Evolutionary conservation across 257 asterid genomes (phyloP), one percentile per base, ranked within the genome.

Genomic region (Solanum bulbocastanum): DNA sequence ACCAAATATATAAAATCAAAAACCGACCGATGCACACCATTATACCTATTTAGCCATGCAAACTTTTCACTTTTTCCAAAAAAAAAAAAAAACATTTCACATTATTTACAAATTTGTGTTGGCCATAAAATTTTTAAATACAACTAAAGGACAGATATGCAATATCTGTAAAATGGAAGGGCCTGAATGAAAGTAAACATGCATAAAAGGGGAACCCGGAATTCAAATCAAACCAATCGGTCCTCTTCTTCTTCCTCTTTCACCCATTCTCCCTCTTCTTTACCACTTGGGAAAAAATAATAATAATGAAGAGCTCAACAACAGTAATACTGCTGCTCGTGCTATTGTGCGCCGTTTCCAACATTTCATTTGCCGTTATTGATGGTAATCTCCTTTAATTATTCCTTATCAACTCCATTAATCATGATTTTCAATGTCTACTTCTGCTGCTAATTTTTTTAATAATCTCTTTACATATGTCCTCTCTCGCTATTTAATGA

Each of bases 141-240:
- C 15, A 23, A 10, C 2, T 10, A 81, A 82, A 11, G 90, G 95
- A 87, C 91, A 91, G 56, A 25, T 42, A 15, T 85, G 97, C 91
- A 90, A 94, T 90, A 92, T 72, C 9, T 2, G 44, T 12, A 37
- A 90, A 89, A 87, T 42, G 71, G 58, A 72, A 86, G 96, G 92
- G 79, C 86, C 74, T 81, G 89, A 89, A 39, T 7, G 87, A 86
- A 89, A 15, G 78, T 5, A 40, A 87, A 23, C 93, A 92, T 92
- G 97, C 98, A 95, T 95, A 95, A 93, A 94, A 92, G 6, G 91
- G 89, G 88, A 35, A 87, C 32, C 46, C 83, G 85, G 85, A 91
- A 62, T 90, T 89, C 86, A 85, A 89, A 83, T 39, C 91, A 89
- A 16, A 46, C 40, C 85, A 83, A 75, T 37, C 88, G 30, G 87